phyloP scores from a whole-genome alignment of 768 basidiomycete species.

The Tylopilus subfusipes region DNA sequence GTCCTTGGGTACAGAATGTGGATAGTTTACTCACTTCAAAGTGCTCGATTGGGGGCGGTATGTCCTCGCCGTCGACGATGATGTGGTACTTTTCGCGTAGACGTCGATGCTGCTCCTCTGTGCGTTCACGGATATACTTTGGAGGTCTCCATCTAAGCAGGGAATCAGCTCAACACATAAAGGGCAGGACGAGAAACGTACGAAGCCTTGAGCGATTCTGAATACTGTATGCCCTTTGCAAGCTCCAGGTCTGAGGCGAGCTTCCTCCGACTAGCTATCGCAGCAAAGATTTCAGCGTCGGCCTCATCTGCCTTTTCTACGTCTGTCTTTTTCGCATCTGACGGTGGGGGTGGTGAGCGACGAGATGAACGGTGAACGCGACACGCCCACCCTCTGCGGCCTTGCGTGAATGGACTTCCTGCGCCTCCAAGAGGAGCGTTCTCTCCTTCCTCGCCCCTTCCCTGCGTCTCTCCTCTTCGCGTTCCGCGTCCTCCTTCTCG shows the following conservation, averaged over 20 bases:
- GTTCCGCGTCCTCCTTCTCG: constrained; percentile 65
- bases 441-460: constrained; percentile 81
- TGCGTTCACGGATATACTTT: constrained; percentile 68
- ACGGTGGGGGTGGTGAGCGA: constrained; percentile 11
- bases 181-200: constrained; percentile 33
- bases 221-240: constrained; percentile 89
- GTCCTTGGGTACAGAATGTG: not conserved
- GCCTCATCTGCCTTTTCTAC: constrained; percentile 83
- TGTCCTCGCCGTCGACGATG: constrained; percentile 87
- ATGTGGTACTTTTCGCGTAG: constrained; percentile 92
- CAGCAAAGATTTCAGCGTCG: constrained; percentile 88
- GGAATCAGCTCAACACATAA: not conserved
- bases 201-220: constrained; percentile 81
- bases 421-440: constrained; percentile 87
- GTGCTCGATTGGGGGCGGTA: constrained; percentile 90
- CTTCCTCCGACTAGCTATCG: constrained; percentile 87
- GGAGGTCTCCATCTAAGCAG: constrained; percentile 83
- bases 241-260: constrained; percentile 91
- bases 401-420: constrained; percentile 86
- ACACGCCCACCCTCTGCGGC: constrained; percentile 66
- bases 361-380: not conserved
- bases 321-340: constrained; percentile 85
- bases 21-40: constrained; percentile 55
- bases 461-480: constrained; percentile 70
- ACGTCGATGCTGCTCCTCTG: constrained; percentile 63